A percentile compares a stretch with the other conserved stretches of the same genome.
Conservation (phyloP, 1,284 basidiomycete species). For the Moniliophthora roreri region DNA sequence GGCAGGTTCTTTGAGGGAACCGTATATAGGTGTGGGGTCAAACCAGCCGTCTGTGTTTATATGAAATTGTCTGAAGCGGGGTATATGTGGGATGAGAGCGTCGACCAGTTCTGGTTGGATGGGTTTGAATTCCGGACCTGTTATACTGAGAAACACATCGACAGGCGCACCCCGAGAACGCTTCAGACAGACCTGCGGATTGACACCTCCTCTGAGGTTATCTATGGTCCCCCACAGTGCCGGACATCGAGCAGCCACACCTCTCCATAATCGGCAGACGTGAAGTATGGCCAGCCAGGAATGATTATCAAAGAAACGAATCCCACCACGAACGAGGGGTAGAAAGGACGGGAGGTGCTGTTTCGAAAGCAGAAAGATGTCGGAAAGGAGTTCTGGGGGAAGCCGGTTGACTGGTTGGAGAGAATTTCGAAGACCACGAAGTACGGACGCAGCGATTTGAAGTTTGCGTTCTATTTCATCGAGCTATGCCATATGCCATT, state of each 20-base stretch:
- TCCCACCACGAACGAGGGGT: slow-evolving; percentile 9
- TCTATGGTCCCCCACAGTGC: slow-evolving; percentile 17
- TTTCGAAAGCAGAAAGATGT: slow-evolving; percentile 12
- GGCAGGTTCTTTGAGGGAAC: slow-evolving; percentile 3
- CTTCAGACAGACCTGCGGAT: slow-evolving; percentile 6
- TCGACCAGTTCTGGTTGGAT: slow-evolving; percentile 9
- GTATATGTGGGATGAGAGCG: slow-evolving; percentile 9
- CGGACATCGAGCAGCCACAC: slow-evolving; percentile 16
- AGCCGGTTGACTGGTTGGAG: slow-evolving; percentile 18
- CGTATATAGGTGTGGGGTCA: slow-evolving; percentile 9
- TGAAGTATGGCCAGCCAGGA: slow-evolving; percentile 17
- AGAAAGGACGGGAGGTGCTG: slow-evolving; percentile 14
- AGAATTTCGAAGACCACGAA: slow-evolving; percentile 17
- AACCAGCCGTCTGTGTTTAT: slow-evolving; percentile 13
- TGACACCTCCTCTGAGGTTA: slow-evolving; percentile 4
- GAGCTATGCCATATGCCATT: slow-evolving; percentile 12
- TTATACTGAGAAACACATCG: slow-evolving; percentile 13
- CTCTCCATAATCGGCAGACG: slow-evolving; percentile 18
- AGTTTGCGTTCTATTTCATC: slow-evolving; percentile 16
- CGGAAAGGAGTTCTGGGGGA: slow-evolving; percentile 16
- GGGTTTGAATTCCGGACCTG: slow-evolving; percentile 7
- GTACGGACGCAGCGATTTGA: slow-evolving; percentile 15
- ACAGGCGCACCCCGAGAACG: slow-evolving; percentile 14
- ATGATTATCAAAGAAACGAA: slow-evolving; percentile 9
- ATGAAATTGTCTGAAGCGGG: slow-evolving; percentile 14